Base-by-base conservation (phyloP, 1,284 basidiomycete genomes). In the Apiotrichum porosum region DNA sequence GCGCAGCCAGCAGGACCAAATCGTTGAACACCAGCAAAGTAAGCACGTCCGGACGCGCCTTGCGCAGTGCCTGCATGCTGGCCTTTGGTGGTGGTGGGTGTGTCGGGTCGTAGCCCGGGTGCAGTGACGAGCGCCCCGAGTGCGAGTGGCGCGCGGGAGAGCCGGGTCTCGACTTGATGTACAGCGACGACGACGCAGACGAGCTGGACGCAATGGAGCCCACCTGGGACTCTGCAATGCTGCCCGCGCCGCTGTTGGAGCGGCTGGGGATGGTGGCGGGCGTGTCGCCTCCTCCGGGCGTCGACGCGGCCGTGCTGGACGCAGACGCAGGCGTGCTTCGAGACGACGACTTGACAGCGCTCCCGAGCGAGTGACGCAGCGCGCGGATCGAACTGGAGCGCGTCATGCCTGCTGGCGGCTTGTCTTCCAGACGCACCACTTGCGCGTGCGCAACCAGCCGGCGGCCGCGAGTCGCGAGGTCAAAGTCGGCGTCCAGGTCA, bases 391-490 rank as follows among this genome's bases (percentile, higher is more conserved):
- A 60, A 39, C 18, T 47, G 24, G 44, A 56, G 26, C 41, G 55
- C 35, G 33, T 55, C 34, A 53, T 50, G 33, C 17, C 44, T 44
- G 35, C 52, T 47, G n/a, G 51, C 26, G 1, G 42, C 31, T 17
- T 31, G 15, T 19, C 51, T 40, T 54, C 45, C 3, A 76, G 60
- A 2, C 70, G 72, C 9, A 67, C 60, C 10, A 87, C 69, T 4
- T 75, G 65, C 6, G 88, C 88, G 56, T 85, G 82, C 46, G 80
- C 79, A 18, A 91, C 72, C 4, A 93, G 76, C 33, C 82, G 76
- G 18, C 90, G 80, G 51, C 87, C 86, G 28, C 88, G 78, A 30
- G 76, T 76, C 1, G 84, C 82, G 5, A 93, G 74, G 30, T 75
- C 69, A 23, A 78, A 76, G 4, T 75, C 71, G 2, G 74, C 49